These are phyloP conservation scores for Leccinum sublutescens DNA, from an alignment of 768 basidiomycete genomes.

Conservation along the genomic window DNA sequence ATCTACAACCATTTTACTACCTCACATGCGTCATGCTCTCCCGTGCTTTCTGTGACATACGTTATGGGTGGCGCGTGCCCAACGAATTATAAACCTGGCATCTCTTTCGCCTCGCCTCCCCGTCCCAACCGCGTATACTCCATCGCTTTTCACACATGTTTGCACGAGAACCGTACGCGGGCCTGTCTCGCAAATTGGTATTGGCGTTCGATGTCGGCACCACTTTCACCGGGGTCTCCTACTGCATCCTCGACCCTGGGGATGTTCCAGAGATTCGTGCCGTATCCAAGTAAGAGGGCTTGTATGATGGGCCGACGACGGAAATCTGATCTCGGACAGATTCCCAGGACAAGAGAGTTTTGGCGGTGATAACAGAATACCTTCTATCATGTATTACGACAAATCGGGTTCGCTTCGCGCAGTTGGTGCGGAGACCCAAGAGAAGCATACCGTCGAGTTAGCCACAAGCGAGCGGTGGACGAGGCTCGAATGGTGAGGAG, in stretches of 20 bases:
- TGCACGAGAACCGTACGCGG: slow-evolving; percentile 33
- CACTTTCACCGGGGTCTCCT: slow-evolving; percentile 37
- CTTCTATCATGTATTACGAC: slow-evolving; percentile 44
- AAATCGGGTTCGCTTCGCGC: slow-evolving; percentile 36
- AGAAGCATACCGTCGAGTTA: slow-evolving; percentile 31
- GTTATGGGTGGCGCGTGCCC: slow-evolving; percentile 2
- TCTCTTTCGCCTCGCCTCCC: not conserved
- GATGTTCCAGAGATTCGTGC: slow-evolving; percentile 22
- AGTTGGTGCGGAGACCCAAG: slow-evolving; percentile 41
- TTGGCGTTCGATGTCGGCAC: slow-evolving; percentile 34
- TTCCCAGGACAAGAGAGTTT: slow-evolving; percentile 38
- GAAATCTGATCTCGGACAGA: slow-evolving; percentile 3
- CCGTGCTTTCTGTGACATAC: not conserved
- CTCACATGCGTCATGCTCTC: not conserved
- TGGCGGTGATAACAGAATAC: slow-evolving; percentile 41
- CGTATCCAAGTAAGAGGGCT: slow-evolving; percentile 20
- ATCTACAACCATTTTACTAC: not conserved
- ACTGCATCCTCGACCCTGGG: slow-evolving; percentile 39
- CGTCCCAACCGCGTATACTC: not conserved
- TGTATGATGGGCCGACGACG: not conserved
- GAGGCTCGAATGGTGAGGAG: slow-evolving; percentile 40
- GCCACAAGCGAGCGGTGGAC: slow-evolving; percentile 39
- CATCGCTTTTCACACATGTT: slow-evolving; percentile 18
- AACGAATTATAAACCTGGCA: not conserved
- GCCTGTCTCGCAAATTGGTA: slow-evolving; percentile 32